Base-by-base conservation (phyloP, 2,329 filamentous ascomycete genomes). In the Knufia fluminis region DNA sequence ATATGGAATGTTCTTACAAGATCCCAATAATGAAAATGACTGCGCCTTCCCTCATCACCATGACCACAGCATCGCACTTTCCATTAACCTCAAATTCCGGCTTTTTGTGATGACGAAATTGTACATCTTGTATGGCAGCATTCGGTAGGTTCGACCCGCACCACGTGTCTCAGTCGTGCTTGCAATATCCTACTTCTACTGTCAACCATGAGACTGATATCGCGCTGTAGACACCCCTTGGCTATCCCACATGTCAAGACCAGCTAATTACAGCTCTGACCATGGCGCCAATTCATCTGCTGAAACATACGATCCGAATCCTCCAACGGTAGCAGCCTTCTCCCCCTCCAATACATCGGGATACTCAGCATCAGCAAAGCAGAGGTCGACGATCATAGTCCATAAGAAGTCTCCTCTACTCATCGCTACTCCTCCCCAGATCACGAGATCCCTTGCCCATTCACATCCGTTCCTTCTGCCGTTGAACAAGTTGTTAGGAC, bases 351-450 rank as follows among this genome's bases (percentile, higher is more conserved):
- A 85, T 19, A 78, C 90, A 57, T 83, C 81, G 39, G 79, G 83
- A 50, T 77, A 78, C 32, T 77, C 81, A 3, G 74, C 83, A 41
- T 78, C 81, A 32, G 80, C 81, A 36, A 85, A 86, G 62, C 85
- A 91, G 54, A 82, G 87, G 40, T 94, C 88, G 16, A 94, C 88
- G 50, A 90, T 98, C 59, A 81, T 97, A 59, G 90, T 98, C 17
- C 90, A 97, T 68, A 91, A 95, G 66, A 98, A 97, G 70, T 95
- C 88, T 14, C 92, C 92, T 9, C 71, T 98, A 40, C 77, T 98
- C 16, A 83, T 94, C 52, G 89, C 91, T 14, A 98, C 92, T 8
- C 92, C 92, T 38, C 92, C 92, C 1, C 87, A 95, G 64, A 84
- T 98, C 64, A 98, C 92, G 2, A 81, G 92, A 59, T 90, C 91